phyloP scores from a whole-genome alignment of 2,329 filamentous ascomycete genomes.

The Pseudocercospora vitis region DNA sequence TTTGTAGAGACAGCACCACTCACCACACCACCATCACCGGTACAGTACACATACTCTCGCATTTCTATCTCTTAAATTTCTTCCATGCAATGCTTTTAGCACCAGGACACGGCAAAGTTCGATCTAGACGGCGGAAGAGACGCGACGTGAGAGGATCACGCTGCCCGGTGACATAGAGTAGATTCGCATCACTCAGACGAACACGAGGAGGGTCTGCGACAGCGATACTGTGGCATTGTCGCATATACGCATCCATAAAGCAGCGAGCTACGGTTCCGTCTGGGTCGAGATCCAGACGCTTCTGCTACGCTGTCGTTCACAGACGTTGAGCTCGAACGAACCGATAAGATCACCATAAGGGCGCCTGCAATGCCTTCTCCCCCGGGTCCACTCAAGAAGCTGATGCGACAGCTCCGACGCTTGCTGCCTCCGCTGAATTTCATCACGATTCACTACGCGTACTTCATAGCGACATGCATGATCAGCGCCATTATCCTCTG shows the following conservation, averaged over 20 bases:
- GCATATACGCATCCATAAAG: too few relatives aligned
- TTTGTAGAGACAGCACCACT: too few relatives aligned
- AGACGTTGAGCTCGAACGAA: neutral
- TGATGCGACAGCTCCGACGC: constrained; percentile 21
- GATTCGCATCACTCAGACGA: too few relatives aligned
- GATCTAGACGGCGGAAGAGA: neutral
- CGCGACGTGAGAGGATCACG: constrained; percentile 2
- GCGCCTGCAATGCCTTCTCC: too few relatives aligned
- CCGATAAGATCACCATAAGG: too few relatives aligned
- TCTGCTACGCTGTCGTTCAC: too few relatives aligned
- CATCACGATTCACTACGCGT: constrained; percentile 60
- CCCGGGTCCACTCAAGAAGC: constrained; percentile 18
- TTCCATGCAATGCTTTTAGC: constrained; percentile 3
- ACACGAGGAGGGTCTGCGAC: too few relatives aligned
- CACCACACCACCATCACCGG: neutral
- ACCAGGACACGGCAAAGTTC: neutral
- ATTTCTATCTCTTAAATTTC: neutral
- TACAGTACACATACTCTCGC: neutral
- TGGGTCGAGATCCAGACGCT: too few relatives aligned
- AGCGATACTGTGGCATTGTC: too few relatives aligned
- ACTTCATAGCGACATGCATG: constrained; percentile 61
- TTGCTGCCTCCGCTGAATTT: constrained; percentile 36
- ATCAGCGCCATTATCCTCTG: constrained; percentile 63
- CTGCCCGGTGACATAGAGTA: too few relatives aligned
- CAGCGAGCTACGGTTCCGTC: too few relatives aligned